Evolutionary conservation across 2,329 filamentous ascomycete genomes (phyloP).

Genomic region (Hymenoscyphus occultus): DNA sequence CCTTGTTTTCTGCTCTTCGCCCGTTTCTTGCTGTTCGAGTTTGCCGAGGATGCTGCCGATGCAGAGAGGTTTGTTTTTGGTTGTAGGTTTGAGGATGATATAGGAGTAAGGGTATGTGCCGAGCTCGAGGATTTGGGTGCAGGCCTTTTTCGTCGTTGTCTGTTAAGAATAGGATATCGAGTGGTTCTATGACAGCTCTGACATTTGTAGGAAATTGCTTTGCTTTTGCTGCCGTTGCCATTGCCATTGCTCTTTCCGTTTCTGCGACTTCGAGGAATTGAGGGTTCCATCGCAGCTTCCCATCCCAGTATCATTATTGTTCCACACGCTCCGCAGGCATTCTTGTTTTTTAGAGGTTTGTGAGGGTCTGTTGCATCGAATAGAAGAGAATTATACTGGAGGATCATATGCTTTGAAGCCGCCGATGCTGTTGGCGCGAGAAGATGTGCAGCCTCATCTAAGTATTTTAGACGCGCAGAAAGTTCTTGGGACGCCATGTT

Average conservation of each 20-base stretch:
- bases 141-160: conserved; percentile 9
- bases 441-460: conserved; percentile 59
- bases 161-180: conserved; percentile 19
- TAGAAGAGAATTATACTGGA: conserved; percentile 49
- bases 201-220: conserved; percentile 32
- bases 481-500: conserved; percentile 30
- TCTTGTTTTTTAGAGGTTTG: conserved; percentile 51
- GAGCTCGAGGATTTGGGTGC: not conserved
- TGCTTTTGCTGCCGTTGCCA: conserved; percentile 9
- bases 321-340: conserved; percentile 58
- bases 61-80: conserved; percentile 9
- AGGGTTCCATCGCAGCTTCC: conserved; percentile 23
- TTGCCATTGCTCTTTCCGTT: conserved; percentile 11
- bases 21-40: conserved; percentile 61
- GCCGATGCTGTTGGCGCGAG: conserved; percentile 51
- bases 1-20: conserved; percentile 60
- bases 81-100: not conserved
- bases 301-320: conserved; percentile 55
- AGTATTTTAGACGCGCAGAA: conserved; percentile 36
- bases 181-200: conserved; percentile 30
- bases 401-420: conserved; percentile 59
- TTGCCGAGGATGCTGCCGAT: conserved; percentile 40
- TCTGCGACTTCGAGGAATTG: conserved; percentile 8
- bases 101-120: not conserved
- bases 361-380: conserved; percentile 44